Evolutionary conservation across 768 basidiomycete species (phyloP), one percentile per base, ranked within the genome.

Genomic region (Cantharellus anzutake): DNA sequence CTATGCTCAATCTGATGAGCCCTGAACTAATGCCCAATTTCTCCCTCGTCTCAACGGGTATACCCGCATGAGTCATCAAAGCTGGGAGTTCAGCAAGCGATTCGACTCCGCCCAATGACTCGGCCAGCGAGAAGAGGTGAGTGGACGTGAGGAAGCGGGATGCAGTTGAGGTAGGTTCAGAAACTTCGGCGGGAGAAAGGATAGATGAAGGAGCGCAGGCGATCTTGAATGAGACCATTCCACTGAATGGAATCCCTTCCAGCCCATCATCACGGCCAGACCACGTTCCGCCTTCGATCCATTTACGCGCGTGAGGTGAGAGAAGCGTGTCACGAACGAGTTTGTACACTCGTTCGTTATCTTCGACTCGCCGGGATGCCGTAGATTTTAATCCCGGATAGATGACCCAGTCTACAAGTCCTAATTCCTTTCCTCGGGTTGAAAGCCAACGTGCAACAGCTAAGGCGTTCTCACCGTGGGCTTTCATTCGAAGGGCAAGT

Each of bases 321-420:
- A 71, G 64, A 34, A n/a, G n/a, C n/a, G 80, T 77, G 2, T 67
- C 67, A 66, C 79, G 78, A 3, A 89, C 87, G 4, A 82, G 71
- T 16, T 74, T 73, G 67, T 90, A 74, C 20, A 37, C 7, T 7
- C 52, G 7, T 7, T 14, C 80, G 78, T 1, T 81, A 80, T 67
- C 85, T 83, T 0, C 76, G 73, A 2, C 75, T 72, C 11, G 44
- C 44, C 7, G 11, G 7, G 44, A 20, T 20, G 3, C n/a, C n/a
- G n/a, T n/a, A n/a, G n/a, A n/a, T n/a, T n/a, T n/a, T n/a, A 93
- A 73, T 0, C 92, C 92, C 2, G 90, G 91, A 71, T 97, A 97
- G 35, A 86, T 78, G 35, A 96, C 90, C 40, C 79, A 76, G 38
- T 37, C 52, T n/a, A 96, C 86, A 34, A 77, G 74, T 2, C 66